Evolutionary conservation across 2,329 filamentous ascomycete species (phyloP), one percentile per base, ranked within the genome.

Genomic region (Talaromyces pinophilus): DNA sequence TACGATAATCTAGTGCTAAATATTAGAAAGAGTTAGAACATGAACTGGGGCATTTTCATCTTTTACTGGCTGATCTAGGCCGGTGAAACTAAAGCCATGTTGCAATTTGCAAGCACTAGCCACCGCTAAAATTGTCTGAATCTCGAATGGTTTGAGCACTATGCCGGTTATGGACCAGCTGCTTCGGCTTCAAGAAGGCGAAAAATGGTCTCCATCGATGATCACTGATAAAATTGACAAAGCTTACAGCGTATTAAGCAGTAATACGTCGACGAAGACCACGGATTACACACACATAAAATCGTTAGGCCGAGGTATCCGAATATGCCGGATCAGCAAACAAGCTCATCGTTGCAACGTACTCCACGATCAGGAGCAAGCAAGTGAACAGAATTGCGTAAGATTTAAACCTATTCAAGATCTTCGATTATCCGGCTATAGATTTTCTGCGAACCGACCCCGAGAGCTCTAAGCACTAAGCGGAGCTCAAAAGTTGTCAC

Each of bases 261-360:
- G 13, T 33, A 30, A 33, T 30, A 7, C 5, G 2, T 2, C 5
- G n/a, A 4, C 11, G 50, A 54, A 54, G 2, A 54, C 50, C 33
- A 17, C 22, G 1, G 3, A 54, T 35, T 4, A 3, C 8, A 35
- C 5, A 35, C 17, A 48, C n/a, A 13, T 38, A 13, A 13, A 48
- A 1, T 33, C 13, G 17, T 50, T 50, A 22, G 30, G 7, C 59
- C 30, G 33, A 52, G 13, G 11, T 7, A n/a, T 13, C 44, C 60
- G 60, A 54, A 54, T 38, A 54, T 13, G 33, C 60, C 46, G 46
- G 60, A 62, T 54, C 46, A 54, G 46, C 60, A 54, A 62, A 40
- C 35, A 33, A 15, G 22, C 28, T 13, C 19, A n/a, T 35, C 44
- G 3, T 44, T 50, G 46, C 60, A 54, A 52, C 17, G 10, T 35